phyloP scores from a whole-genome alignment of 148 eudicot species.

The Linanthus parryae region DNA sequence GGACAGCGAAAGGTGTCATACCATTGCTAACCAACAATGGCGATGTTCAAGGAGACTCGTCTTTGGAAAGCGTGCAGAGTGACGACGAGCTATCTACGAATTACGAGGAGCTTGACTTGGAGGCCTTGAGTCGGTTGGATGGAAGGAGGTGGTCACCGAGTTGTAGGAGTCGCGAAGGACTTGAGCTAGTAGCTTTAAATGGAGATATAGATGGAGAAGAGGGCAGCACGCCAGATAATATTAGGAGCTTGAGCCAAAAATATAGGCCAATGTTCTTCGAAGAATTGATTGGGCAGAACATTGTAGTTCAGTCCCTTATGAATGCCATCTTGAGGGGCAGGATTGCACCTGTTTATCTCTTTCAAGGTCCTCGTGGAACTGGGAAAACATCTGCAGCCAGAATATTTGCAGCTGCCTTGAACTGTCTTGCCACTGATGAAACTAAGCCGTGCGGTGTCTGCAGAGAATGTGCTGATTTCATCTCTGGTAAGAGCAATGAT shows the following conservation, averaged over 20 bases:
- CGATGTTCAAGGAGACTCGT: constrained; percentile 52
- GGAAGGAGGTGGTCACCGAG: constrained; percentile 95
- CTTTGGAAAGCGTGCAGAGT: constrained; percentile 51
- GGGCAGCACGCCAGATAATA: constrained; percentile 57
- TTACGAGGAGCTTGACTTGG: constrained; percentile 83
- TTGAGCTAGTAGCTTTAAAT: constrained; percentile 41
- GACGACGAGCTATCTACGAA: constrained; percentile 78
- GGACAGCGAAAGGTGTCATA: constrained; percentile 47
- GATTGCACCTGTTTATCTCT: constrained; percentile 80
- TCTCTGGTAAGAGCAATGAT: constrained; percentile 62
- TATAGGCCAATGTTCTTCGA: constrained; percentile 87
- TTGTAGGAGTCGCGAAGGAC: constrained; percentile 72
- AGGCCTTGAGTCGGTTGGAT: constrained; percentile 83
- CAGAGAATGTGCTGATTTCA: constrained; percentile 66
- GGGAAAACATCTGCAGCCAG: constrained; percentile 88
- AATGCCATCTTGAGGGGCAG: constrained; percentile 67
- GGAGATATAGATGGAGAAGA: constrained; percentile 55
- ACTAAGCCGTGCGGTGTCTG: constrained; percentile 91
- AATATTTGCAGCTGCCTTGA: constrained; percentile 83
- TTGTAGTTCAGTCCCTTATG: constrained; percentile 80
- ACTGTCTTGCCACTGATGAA: constrained; percentile 83
- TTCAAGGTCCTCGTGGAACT: constrained; percentile 99
- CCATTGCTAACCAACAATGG: constrained; percentile 65
- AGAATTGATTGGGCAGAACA: constrained; percentile 77
- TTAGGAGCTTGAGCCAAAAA: constrained; percentile 75